Evolutionary conservation across 495 filamentous ascomycete species (phyloP).

Genomic region (Penicillium bialowiezense): DNA sequence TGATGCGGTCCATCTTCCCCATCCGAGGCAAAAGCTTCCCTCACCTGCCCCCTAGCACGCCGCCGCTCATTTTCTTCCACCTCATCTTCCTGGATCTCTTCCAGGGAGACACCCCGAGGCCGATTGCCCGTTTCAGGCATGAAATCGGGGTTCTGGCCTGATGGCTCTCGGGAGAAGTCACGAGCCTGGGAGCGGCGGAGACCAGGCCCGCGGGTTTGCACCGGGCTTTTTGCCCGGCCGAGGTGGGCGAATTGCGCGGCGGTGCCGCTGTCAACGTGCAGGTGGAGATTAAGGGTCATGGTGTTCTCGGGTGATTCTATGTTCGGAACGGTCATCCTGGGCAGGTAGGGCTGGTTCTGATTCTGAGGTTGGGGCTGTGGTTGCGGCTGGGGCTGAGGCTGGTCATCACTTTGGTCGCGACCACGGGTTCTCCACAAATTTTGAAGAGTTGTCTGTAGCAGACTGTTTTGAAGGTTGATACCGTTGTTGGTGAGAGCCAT

Average conservation of each 20-base stretch:
- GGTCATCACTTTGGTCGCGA: neutral
- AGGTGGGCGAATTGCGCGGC: neutral
- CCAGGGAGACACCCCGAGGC: neutral
- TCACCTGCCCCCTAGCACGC: too few relatives aligned
- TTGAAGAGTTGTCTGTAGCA: slow-evolving; percentile 5
- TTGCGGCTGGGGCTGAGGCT: neutral
- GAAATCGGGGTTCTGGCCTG: neutral
- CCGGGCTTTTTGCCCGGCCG: neutral
- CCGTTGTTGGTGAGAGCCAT: slow-evolving; percentile 2
- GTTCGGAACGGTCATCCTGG: neutral
- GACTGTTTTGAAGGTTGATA: slow-evolving; percentile 3
- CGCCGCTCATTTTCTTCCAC: too few relatives aligned
- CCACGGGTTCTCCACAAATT: neutral
- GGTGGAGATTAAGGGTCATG: neutral
- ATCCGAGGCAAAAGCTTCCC: too few relatives aligned
- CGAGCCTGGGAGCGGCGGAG: neutral
- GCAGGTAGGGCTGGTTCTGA: neutral
- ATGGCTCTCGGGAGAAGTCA: neutral
- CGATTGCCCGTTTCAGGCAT: neutral
- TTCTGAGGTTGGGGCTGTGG: neutral
- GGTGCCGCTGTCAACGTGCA: neutral
- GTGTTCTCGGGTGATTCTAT: neutral
- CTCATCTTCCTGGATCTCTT: neutral
- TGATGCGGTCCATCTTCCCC: too few relatives aligned
- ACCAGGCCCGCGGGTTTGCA: neutral